Conservation (phyloP, 1,284 basidiomycete species). For the Moniliophthora roreri region DNA sequence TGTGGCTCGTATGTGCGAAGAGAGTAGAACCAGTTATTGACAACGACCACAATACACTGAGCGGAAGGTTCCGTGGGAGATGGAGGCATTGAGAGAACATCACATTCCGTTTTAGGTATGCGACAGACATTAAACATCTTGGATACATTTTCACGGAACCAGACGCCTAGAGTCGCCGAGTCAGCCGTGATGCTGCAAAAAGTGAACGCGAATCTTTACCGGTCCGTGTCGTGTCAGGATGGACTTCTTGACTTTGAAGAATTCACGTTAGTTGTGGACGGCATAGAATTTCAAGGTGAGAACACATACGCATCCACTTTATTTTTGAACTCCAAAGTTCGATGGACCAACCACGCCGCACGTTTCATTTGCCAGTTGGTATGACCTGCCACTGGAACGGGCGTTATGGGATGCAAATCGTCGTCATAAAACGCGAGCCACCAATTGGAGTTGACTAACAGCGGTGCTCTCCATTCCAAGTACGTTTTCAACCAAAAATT, state of each 20-base stretch:
- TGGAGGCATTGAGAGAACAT: constrained; percentile 56
- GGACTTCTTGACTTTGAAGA: constrained; percentile 49
- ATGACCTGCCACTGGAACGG: constrained; percentile 36
- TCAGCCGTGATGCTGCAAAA: constrained; percentile 1
- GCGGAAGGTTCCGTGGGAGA: constrained; percentile 46
- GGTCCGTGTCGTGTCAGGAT: constrained; percentile 56
- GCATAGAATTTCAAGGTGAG: constrained; percentile 2
- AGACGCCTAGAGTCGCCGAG: constrained; percentile 46
- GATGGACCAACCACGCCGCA: constrained; percentile 81
- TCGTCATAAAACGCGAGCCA: constrained; percentile 88
- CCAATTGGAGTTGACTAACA: constrained; percentile 96
- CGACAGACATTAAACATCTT: constrained; percentile 80
- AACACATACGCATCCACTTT: constrained; percentile 58
- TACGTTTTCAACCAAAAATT: constrained; percentile 94
- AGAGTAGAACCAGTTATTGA: constrained; percentile 83
- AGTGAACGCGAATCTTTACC: constrained; percentile 32
- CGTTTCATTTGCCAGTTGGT: constrained; percentile 85
- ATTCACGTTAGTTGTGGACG: constrained; percentile 8
- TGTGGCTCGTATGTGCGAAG: constrained; percentile 62
- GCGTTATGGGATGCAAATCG: constrained; percentile 41
- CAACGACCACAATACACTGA: constrained; percentile 68
- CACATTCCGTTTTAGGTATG: constrained; percentile 66
- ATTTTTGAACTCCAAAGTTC: constrained; percentile 80
- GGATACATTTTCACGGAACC: constrained; percentile 57
- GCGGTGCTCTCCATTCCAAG: constrained; percentile 85